These are phyloP conservation scores for Sporothrix schenckii DNA, from an alignment of 2,329 filamentous ascomycete genomes.

Conservation along the genomic window DNA sequence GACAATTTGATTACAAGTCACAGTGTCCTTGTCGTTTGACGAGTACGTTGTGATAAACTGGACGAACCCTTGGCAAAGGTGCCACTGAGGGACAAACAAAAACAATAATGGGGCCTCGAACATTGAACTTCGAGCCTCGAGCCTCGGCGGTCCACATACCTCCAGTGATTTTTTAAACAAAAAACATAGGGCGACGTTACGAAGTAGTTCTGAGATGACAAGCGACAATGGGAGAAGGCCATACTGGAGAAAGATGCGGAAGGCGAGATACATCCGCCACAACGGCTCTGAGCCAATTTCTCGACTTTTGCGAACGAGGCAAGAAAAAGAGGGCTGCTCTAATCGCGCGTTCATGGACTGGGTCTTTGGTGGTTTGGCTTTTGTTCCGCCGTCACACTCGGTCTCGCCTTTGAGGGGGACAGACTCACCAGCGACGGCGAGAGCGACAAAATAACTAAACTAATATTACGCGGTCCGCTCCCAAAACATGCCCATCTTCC, in stretches of 20 bases:
- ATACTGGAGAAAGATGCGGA: background rate
- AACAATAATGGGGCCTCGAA: too few species aligned
- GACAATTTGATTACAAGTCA: background rate
- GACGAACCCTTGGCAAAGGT: too few species aligned
- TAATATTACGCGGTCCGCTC: background rate
- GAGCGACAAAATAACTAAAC: background rate
- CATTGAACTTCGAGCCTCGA: too few species aligned
- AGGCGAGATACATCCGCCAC: slow-evolving; percentile 7
- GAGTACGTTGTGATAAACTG: too few species aligned
- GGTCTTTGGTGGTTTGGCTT: too few species aligned
- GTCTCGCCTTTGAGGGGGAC: background rate
- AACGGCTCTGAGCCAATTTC: too few species aligned
- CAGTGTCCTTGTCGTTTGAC: too few species aligned
- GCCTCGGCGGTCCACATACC: background rate
- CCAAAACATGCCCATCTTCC: background rate
- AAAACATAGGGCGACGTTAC: too few species aligned
- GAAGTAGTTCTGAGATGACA: background rate
- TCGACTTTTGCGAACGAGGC: background rate
- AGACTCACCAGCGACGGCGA: background rate
- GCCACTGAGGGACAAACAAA: background rate
- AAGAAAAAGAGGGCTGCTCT: background rate
- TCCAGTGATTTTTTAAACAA: background rate
- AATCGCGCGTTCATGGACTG: background rate
- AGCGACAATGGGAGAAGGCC: background rate
- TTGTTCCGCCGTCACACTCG: slow-evolving; percentile 5